These are phyloP conservation scores for Mycena pura DNA, from an alignment of 768 basidiomycete species.

Conservation along the genomic window DNA sequence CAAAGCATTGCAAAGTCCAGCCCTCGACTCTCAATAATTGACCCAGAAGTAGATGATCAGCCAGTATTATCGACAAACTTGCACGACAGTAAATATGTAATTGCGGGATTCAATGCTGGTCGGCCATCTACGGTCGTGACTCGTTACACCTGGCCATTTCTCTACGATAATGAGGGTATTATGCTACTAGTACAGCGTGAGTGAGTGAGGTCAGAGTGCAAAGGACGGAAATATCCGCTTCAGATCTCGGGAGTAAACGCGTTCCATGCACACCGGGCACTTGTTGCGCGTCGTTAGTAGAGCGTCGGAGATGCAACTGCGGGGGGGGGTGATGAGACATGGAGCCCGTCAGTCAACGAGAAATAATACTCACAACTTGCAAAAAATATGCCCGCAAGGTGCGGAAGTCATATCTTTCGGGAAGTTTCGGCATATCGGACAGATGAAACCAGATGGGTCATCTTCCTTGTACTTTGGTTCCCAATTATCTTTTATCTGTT, in stretches of 20 bases:
- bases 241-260: conserved; percentile 10
- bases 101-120: not conserved
- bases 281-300: conserved; percentile 9
- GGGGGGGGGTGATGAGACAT: not conserved
- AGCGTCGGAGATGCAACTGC: conserved; percentile 23
- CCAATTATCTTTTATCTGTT: conserved; percentile 32
- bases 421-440: conserved; percentile 39
- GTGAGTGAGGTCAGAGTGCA: conserved; percentile 8
- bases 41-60: too few relatives aligned
- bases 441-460: conserved; percentile 31
- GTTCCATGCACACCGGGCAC: conserved; percentile 29
- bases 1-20: too few relatives aligned
- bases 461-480: conserved; percentile 22
- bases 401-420: conserved; percentile 40
- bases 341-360: not conserved
- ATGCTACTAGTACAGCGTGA: conserved; percentile 15
- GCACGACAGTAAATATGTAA: too few relatives aligned
- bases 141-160: not conserved
- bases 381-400: conserved; percentile 40
- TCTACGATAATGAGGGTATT: conserved; percentile 8
- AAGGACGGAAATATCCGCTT: conserved; percentile 27
- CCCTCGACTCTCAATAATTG: too few relatives aligned
- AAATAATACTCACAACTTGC: conserved; percentile 17
- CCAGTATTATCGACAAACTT: too few relatives aligned
- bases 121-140: not conserved